These are phyloP conservation scores for Yamadazyma sp. DNA, from an alignment of 805 yeast species.

Conservation along the genomic window DNA sequence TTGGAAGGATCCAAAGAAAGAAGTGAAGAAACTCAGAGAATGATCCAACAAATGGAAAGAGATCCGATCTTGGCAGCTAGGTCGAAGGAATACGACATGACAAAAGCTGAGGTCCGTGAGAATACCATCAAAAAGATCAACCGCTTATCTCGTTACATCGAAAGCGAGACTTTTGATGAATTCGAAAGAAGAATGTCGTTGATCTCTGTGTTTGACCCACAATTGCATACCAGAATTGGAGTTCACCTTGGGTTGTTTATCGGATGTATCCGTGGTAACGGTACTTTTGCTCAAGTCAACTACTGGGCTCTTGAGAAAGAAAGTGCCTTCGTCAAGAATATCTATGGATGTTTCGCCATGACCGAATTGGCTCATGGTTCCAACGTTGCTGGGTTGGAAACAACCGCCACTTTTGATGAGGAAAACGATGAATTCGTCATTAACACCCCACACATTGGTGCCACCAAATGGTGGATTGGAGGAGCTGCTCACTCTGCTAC, in stretches of 20 bases:
- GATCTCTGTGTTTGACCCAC: conserved; percentile 74
- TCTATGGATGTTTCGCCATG: conserved; percentile 63
- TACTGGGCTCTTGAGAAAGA: conserved; percentile 82
- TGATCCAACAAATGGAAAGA: conserved; percentile 60
- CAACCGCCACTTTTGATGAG: conserved; percentile 47
- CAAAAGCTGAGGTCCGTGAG: conserved; percentile 58
- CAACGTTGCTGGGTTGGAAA: conserved; percentile 58
- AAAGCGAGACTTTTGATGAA: conserved; percentile 42
- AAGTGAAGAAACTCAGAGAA: conserved; percentile 45
- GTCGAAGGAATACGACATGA: conserved; percentile 56
- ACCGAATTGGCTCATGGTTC: conserved; percentile 68
- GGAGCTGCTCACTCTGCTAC: conserved; percentile 51
- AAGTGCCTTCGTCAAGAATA: conserved; percentile 55
- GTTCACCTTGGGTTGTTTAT: conserved; percentile 86
- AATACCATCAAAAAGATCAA: conserved; percentile 60
- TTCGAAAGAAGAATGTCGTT: conserved; percentile 63
- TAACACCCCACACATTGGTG: conserved; percentile 48
- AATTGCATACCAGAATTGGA: conserved; percentile 79
- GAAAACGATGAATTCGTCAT: conserved; percentile 42
- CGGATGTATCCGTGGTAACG: conserved; percentile 81
- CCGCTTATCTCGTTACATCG: conserved; percentile 62
- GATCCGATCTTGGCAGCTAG: conserved; percentile 64
- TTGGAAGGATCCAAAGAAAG: conserved; percentile 42
- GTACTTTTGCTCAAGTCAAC: conserved; percentile 76
- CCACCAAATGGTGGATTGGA: conserved; percentile 53